A percentile compares a stretch with the other conserved stretches of the same genome.
These are phyloP conservation scores for Anthoceros angustus DNA, from an alignment of 225 moss, liverwort and hornwort species.

Conservation along the genomic window DNA sequence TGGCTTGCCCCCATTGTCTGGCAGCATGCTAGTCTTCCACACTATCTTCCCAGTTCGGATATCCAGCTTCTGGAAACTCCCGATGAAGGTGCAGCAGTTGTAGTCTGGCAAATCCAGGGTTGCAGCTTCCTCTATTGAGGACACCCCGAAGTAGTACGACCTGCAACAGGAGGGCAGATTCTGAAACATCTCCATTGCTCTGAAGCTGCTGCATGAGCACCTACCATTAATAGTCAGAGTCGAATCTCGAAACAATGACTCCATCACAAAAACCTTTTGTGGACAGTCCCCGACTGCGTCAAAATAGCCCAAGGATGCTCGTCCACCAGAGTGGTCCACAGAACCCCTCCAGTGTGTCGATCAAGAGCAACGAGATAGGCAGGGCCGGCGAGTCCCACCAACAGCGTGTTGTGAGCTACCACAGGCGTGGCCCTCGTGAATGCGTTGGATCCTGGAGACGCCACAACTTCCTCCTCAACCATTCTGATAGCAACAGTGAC, in stretches of 20 bases:
- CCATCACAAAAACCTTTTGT: background rate
- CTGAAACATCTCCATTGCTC: background rate
- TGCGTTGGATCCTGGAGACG: background rate
- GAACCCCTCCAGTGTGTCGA: background rate
- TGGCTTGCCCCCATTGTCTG: background rate
- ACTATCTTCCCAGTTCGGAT: background rate
- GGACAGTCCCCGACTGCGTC: constrained; percentile 3
- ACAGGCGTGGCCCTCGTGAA: background rate
- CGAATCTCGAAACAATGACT: background rate
- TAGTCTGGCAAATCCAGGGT: background rate
- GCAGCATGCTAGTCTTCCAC: background rate
- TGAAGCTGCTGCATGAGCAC: background rate
- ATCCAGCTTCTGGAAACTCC: background rate
- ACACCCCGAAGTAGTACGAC: background rate
- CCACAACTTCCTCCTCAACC: background rate
- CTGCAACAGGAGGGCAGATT: background rate
- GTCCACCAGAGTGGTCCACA: constrained; percentile 5
- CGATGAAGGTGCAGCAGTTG: background rate
- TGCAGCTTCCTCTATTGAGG: background rate
- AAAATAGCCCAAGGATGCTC: background rate
- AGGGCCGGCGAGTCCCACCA: constrained; percentile 3
- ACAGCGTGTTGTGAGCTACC: background rate
- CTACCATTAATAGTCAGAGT: background rate
- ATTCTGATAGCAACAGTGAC: no score
- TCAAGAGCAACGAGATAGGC: background rate